These are phyloP conservation scores for Hibiscus syriacus DNA, from an alignment of 345 rosid genomes.

Conservation along the genomic window DNA sequence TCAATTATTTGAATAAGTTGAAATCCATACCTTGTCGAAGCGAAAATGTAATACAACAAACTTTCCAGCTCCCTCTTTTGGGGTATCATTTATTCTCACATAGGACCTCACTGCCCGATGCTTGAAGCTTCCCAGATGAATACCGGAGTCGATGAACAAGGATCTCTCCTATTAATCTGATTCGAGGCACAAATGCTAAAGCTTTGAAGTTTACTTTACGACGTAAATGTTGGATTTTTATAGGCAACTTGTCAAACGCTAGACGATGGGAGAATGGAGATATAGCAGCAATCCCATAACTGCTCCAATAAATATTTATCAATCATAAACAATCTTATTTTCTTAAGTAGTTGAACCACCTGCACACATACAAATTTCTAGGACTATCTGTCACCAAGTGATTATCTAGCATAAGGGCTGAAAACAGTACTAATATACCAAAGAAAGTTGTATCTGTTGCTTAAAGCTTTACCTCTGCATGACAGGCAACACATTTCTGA, in stretches of 20 bases:
- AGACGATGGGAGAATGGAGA: slow-evolving; percentile 95
- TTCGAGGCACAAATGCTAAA: slow-evolving; percentile 53
- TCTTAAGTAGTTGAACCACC: no score
- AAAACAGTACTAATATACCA: not conserved
- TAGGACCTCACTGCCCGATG: slow-evolving; percentile 27
- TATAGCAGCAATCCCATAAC: slow-evolving; percentile 86
- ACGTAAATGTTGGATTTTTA: slow-evolving; percentile 65
- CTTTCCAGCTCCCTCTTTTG: slow-evolving; percentile 46
- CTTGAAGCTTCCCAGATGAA: slow-evolving; percentile 29
- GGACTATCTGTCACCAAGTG: not conserved
- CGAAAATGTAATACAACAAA: slow-evolving; percentile 90
- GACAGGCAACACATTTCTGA: slow-evolving; percentile 80
- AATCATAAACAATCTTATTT: not conserved
- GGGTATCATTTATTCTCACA: slow-evolving; percentile 28
- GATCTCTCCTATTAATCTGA: slow-evolving; percentile 51
- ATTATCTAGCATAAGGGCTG: not conserved
- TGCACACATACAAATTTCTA: not conserved
- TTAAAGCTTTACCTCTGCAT: slow-evolving; percentile 56
- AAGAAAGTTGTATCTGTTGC: not conserved
- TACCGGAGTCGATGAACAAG: slow-evolving; percentile 59
- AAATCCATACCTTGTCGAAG: slow-evolving; percentile 69
- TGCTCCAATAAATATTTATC: slow-evolving; percentile 24
- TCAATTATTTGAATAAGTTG: not conserved
- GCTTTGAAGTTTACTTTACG: slow-evolving; percentile 95
- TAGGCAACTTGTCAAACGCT: slow-evolving; percentile 73